Evolutionary conservation across 1,284 basidiomycete genomes (phyloP), one percentile per base, ranked within the genome.

Genomic region (Tetrapyrgos nigripes): DNA sequence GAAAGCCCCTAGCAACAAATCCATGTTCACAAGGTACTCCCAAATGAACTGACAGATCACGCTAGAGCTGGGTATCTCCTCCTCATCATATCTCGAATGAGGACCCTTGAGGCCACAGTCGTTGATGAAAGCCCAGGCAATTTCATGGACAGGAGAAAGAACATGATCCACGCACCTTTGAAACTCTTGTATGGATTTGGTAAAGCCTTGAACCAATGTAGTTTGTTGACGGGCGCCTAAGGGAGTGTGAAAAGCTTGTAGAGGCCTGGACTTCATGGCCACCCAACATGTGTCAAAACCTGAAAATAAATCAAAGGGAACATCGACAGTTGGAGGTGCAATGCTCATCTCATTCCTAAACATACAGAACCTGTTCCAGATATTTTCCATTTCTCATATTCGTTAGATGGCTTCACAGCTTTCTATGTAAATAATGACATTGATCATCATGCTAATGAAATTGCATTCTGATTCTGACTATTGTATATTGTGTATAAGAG

Each of bases 61-160:
- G n/a, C n/a, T n/a, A n/a, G n/a, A n/a, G n/a, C 67, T 44, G 28
- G 73, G 70, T 0, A 60, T 46, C 0, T 62, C 45, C 19, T 58
- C 55, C 17, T 66, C 50, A 31, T 70, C 23, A 49, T 76, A 76
- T 13, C 50, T 47, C 0, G 65, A 60, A 1, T 13, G 27, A 0
- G 71, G 70, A 0, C 73, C 75, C 35, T 68, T 70, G 1, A 71
- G 45, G 0, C 67, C 67, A 11, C 60, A 63, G 44, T 77, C 70
- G 43, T 76, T 74, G 1, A 76, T 65, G 33, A 59, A 59, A 19
- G 37, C 37, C 17, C 37, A 4, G 4, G 64, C 67, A 6, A 59
- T 43, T 0, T 63, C 37, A 3, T 64, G 64, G 0, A 58, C 60
- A 1, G 59, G 44, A 9, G 58, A 48, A 0, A 76, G 53, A 0